These are phyloP conservation scores for Calonectria pteridis DNA, from an alignment of 2,329 filamentous ascomycete genomes.

Conservation along the genomic window DNA sequence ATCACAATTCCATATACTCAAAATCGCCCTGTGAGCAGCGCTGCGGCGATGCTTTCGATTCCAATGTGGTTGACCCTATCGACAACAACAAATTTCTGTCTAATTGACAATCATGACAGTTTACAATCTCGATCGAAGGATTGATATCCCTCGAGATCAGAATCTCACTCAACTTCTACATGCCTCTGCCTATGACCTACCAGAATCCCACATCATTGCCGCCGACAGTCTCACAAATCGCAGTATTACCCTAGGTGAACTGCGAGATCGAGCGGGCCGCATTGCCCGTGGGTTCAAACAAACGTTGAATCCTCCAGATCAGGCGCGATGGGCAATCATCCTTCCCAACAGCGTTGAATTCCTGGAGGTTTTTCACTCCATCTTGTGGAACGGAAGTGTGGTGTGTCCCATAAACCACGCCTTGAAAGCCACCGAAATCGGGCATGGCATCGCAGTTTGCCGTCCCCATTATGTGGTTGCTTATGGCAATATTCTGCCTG, in stretches of 20 bases:
- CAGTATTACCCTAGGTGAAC: conserved; percentile 58
- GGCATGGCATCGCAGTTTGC: conserved; percentile 56
- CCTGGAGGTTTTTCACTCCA: conserved; percentile 56
- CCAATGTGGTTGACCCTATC: not conserved
- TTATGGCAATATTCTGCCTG: conserved; percentile 50
- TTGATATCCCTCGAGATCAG: conserved; percentile 53
- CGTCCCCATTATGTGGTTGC: conserved; percentile 56
- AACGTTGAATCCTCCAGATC: conserved; percentile 48
- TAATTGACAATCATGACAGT: conserved; percentile 44
- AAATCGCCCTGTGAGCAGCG: not conserved
- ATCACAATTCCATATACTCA: not conserved
- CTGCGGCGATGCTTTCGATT: not conserved
- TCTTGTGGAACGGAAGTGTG: conserved; percentile 56
- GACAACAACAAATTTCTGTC: not conserved
- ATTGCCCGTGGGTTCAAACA: conserved; percentile 55
- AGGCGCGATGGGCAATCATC: conserved; percentile 56
- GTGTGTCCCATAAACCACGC: conserved; percentile 56
- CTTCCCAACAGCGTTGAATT: conserved; percentile 60
- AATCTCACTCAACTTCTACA: conserved; percentile 61
- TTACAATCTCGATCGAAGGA: conserved; percentile 45
- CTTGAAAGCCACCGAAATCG: conserved; percentile 54
- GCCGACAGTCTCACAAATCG: conserved; percentile 59
- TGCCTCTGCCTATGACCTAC: conserved; percentile 49
- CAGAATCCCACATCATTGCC: conserved; percentile 57
- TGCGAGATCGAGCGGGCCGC: conserved; percentile 55